Evolutionary conservation across 352 stramenopile genomes (phyloP), one percentile per base, ranked within the genome.

Genomic region (Globisporangium cylindrosporum): DNA sequence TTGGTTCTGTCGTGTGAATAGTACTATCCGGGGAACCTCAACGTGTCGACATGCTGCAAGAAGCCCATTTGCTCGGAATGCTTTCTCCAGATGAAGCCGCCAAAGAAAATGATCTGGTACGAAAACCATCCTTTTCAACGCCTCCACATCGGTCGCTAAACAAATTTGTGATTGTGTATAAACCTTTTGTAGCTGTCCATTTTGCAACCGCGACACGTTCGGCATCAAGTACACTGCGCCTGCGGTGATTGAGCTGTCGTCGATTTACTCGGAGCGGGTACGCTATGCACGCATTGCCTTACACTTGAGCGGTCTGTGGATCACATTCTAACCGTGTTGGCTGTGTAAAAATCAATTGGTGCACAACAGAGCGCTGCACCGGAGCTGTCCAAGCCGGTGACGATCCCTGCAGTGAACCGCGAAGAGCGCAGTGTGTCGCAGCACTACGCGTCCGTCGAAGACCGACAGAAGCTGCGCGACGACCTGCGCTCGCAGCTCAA

Each of bases 21-120:
- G 79, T 89, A 84, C 48, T 91, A 91, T 64, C 83, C 83, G 1
- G 81, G 72, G 25, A 89, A 73, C 60, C 66, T 91, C 29, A 91
- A 91, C 65, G 66, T 70, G 43, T 83, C 75, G 41, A 84, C 66
- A 32, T 91, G 83, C 66, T 91, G 83, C 77, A 89, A 80, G 62
- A 84, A 91, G 73, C 76, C 75, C 34, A 89, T 91, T 77, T 91
- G 83, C 73, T 86, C 81, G 32, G 83, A 91, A 69, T 91, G 83
- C 59, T 89, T 84, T 56, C 67, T 88, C 20, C 80, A 88, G 75
- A 86, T 88, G 70, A 81, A 79, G 5, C 80, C 80, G 2, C 80
- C 80, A 9, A 69, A 86, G 34, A 84, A 86, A 24, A 20, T 66
- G 32, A 84, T 88, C 66, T 69, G 70, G 79, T 88, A 65, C 43